Evolutionary conservation across 257 asterid species (phyloP), one percentile per base, ranked within the genome.

Genomic region (Penstemon eatonii): DNA sequence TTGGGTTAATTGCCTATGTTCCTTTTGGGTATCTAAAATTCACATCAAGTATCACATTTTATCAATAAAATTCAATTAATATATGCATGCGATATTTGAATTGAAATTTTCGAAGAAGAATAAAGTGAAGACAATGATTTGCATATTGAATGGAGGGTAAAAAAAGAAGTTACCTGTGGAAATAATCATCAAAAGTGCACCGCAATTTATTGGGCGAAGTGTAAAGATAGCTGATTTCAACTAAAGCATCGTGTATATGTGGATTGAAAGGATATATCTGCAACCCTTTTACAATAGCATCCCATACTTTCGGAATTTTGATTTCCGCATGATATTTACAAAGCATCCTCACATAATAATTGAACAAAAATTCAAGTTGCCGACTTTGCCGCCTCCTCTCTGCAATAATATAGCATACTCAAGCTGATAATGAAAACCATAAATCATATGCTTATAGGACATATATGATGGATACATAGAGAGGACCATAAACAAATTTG

Each of bases 121-220:
- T 33, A 60, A 6, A 18, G 46, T 18, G 5, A 51, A 76, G 52
- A 25, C 33, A 25, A 25, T 25, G 33, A 1, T 25, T 25, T 25
- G 33, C 33, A 25, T 25, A 1, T 25, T 25, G 33, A 25, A 25
- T 25, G 33, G 33, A 25, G 33, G 33, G 54, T 6, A 60, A 18
- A 15, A 25, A 25, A 49, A 58, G 41, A 51, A 13, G 11, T 60
- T 88, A 90, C 99, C 80, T 93, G 71, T 70, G 83, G 65, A 77
- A 75, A 71, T 72, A 78, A 54, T 90, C 87, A 69, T 92, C 97
- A 13, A 90, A 84, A 64, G 84, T 80, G 86, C 84, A 81, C 73
- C 98, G 91, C 75, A 90, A 64, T 74, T 88, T 92, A 81, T 86
- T 85, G 13, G 97, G 89, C 15, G 97, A 86, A 64, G 86, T 72